Percentiles rank a stretch among this genome's conserved stretches.
phyloP scores from a whole-genome alignment of 1,139 yeast genomes.

The Torulaspora globosa region DNA sequence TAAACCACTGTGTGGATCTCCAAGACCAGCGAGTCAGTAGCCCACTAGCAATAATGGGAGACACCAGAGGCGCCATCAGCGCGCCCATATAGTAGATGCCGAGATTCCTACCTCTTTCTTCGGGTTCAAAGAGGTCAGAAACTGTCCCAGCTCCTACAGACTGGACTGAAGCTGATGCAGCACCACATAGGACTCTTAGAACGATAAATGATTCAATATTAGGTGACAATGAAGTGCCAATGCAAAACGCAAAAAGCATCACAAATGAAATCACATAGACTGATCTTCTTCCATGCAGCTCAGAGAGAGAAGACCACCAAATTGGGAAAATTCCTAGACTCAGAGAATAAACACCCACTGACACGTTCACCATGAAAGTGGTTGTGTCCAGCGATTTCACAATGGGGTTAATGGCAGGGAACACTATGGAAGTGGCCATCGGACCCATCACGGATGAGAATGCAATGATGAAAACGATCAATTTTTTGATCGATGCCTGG shows the following conservation, averaged over 20 bases:
- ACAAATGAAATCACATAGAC: conserved; percentile 67
- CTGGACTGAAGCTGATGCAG: conserved; percentile 81
- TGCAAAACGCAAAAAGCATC: conserved; percentile 58
- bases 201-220: conserved; percentile 60
- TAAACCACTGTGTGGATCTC: conserved; percentile 87
- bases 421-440: conserved; percentile 83
- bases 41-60: conserved; percentile 81
- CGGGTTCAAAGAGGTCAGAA: conserved; percentile 63
- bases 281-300: conserved; percentile 67
- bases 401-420: conserved; percentile 71
- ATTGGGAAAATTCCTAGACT: conserved; percentile 76
- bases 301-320: conserved; percentile 87
- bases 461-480: conserved; percentile 64
- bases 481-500: conserved; percentile 46
- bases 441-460: conserved; percentile 80
- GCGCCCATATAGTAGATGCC: conserved; percentile 82
- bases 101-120: conserved; percentile 74
- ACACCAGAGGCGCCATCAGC: conserved; percentile 70
- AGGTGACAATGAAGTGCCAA: conserved; percentile 69
- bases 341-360: conserved; percentile 73
- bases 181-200: conserved; percentile 70
- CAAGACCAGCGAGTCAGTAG: conserved; percentile 72
- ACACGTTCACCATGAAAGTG: conserved; percentile 60
- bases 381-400: conserved; percentile 52
- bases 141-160: conserved; percentile 90